Base-by-base conservation (phyloP, 2,329 filamentous ascomycete species). In the Berkeleyomyces rouxiae region DNA sequence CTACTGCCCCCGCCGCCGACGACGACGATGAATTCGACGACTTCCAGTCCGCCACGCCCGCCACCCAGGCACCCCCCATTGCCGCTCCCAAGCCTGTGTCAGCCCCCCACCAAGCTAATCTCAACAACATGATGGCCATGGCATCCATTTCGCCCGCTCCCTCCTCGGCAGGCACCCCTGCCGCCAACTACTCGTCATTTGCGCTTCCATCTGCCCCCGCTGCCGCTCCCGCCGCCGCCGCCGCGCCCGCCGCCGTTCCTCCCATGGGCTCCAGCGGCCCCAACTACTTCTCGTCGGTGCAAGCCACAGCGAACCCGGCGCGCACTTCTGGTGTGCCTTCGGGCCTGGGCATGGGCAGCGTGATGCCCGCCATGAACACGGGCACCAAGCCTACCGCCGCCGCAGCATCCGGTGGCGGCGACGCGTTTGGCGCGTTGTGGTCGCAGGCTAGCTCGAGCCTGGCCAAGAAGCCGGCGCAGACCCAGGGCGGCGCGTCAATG, bases 11-110 rank as follows among this genome's bases (percentile, higher is more conserved):
- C 10, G 42, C 61, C 7, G 62, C 72, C 60, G 84, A 82, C 60
- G 86, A 88, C 66, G 92, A 96, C 67, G 91, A 96, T 68, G 93
- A 96, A 66, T 97, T 97, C 70, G 93, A 97, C 71, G 93, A 99
- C 71, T 97, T 97, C 78, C 90, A 96, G 73, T 95, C 90, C 23
- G 92, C 92, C 11, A 77, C 87, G 2, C 82, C 86, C 3, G 76
- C 82, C 36, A 70, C 77, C 11, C 73, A 73, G n/a, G 77, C 83
- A 0, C 76, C 77, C 1, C 81, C 78, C 7, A 77, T 80, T 3
- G 77, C 66, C 83, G 66, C 86, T 9, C 91, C 91, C 2, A 84
- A 92, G 72, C 91, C 93, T 23, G 81, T 95, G 40, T 90, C 88
- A n/a, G 88, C 82, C 7, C 84, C 87, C 1, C 86, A 95, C 72